Base-by-base conservation (phyloP, 129 eudicot genomes). In the Lactuca saligna region DNA sequence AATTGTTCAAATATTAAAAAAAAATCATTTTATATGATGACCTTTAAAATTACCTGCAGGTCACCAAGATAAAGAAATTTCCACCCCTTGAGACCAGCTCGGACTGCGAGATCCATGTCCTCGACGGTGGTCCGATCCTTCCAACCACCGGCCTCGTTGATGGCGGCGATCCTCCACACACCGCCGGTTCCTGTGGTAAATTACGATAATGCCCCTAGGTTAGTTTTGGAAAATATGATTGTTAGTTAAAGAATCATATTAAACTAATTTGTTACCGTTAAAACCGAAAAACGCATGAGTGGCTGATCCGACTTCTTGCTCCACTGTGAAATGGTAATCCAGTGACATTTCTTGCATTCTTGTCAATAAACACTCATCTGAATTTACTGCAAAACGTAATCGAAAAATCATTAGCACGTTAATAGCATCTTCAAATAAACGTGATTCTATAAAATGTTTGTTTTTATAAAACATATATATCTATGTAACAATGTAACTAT, bases 291-390 rank as follows among this genome's bases (percentile, higher is more conserved):
- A 89, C 35, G 98, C 95, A 80, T 92, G 98, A 58, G 98, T 92
- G 51, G 98, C 83, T 49, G 98, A 92, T 63, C 98, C 98, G 13
- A 89, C 98, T 86, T 92, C 98, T 86, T 92, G 98, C 72, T 92
- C 98, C 5, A 91, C 98, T 3, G 83, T 91, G 54, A 91, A 91
- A 82, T 91, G 98, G 74, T 91, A 91, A 78, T 91, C 96, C 25
- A 91, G 57, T 20, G 98, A 91, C 98, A 91, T 91, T 64, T 91
- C 98, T 82, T 91, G 95, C 96, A 92, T 92, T 69, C 98, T 92
- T 73, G 98, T 92, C 80, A 92, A 79, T 74, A 92, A 77, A 74
- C 98, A 92, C 68, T 92, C 98, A 61, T 92, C 74, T 0, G 98
- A 59, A 62, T 92, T 92, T 67, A 89, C 98, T 92, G 91, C 78